Conservation (phyloP, 805 yeast species). For the Kodamaea neixiangensis region DNA sequence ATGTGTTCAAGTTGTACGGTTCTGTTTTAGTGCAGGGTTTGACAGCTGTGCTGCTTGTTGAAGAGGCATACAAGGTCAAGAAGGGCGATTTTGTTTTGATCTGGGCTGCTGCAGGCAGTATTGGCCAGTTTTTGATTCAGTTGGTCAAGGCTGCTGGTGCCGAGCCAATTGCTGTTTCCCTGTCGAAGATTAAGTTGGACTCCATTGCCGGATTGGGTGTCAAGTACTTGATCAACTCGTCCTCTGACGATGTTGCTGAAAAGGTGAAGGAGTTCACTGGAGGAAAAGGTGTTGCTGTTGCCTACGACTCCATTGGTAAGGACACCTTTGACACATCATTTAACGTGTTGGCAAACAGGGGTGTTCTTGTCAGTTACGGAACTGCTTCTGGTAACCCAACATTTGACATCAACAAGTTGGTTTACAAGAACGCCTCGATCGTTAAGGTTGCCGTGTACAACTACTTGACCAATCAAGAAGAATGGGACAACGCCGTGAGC, state of each 20-base stretch:
- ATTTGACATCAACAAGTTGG: constrained; percentile 47
- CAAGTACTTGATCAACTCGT: constrained; percentile 60
- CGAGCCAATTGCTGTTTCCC: constrained; percentile 81
- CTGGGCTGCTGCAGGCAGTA: constrained; percentile 97
- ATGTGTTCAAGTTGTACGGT: constrained; percentile 56
- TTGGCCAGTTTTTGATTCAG: constrained; percentile 73
- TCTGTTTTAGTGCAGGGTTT: constrained; percentile 70
- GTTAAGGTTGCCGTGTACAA: constrained; percentile 58
- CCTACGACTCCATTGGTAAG: constrained; percentile 77
- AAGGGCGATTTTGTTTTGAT: constrained; percentile 72
- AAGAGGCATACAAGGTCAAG: constrained; percentile 66
- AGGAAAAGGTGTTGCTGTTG: constrained; percentile 67
- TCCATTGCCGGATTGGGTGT: constrained; percentile 76
- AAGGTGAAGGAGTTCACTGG: constrained; percentile 60
- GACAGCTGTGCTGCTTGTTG: constrained; percentile 72
- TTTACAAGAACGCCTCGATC: constrained; percentile 63
- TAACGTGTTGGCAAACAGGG: constrained; percentile 63
- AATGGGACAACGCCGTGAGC: constrained; percentile 49
- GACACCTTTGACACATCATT: constrained; percentile 70
- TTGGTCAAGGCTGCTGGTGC: constrained; percentile 67
- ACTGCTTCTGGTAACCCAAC: constrained; percentile 88
- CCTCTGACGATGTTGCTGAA: constrained; percentile 55
- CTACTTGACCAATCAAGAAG: constrained; percentile 57
- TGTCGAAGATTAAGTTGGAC: constrained; percentile 69
- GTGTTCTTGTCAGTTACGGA: constrained; percentile 77